These are phyloP conservation scores for Cercospora citrullina DNA, from an alignment of 2,329 filamentous ascomycete genomes.

Conservation along the genomic window DNA sequence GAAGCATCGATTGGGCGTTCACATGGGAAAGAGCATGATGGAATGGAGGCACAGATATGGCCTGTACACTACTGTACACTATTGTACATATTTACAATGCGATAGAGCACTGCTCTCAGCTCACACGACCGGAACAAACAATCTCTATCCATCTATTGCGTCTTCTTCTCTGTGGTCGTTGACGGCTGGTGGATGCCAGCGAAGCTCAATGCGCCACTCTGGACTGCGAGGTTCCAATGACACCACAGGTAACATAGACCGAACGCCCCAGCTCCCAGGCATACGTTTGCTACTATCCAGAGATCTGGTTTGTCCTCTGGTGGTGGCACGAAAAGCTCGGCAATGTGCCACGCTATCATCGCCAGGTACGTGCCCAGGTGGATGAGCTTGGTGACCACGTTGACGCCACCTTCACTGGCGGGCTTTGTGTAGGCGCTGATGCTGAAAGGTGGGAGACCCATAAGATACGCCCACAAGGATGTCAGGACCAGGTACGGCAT, in stretches of 20 bases:
- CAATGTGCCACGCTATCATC: conserved; percentile 80
- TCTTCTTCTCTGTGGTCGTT: conserved; percentile 42
- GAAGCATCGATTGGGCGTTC: conserved; percentile 12
- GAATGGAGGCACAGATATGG: conserved; percentile 4
- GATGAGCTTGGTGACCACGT: conserved; percentile 57
- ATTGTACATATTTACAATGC: conserved; percentile 18
- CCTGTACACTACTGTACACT: conserved; percentile 23
- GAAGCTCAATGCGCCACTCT: conserved; percentile 53
- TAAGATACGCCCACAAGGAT: conserved; percentile 84
- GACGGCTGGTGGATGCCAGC: conserved; percentile 22
- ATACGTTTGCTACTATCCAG: conserved; percentile 90
- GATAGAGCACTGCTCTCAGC: conserved; percentile 14
- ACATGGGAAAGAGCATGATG: conserved; percentile 7
- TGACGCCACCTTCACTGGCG: conserved; percentile 27
- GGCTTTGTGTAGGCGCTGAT: conserved; percentile 60
- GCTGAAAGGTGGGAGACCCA: conserved; percentile 80
- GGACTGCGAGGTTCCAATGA: conserved; percentile 64
- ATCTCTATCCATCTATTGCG: conserved; percentile 33
- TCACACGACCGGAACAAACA: not conserved
- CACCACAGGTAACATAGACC: conserved; percentile 90
- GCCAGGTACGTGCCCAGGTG: conserved; percentile 74
- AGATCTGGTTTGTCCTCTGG: conserved; percentile 82
- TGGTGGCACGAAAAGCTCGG: conserved; percentile 67
- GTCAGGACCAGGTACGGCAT: conserved; percentile 85
- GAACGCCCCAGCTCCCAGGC: conserved; percentile 82